Base-by-base conservation (phyloP, 331 rosid species). In the Prunus yedoensis region DNA sequence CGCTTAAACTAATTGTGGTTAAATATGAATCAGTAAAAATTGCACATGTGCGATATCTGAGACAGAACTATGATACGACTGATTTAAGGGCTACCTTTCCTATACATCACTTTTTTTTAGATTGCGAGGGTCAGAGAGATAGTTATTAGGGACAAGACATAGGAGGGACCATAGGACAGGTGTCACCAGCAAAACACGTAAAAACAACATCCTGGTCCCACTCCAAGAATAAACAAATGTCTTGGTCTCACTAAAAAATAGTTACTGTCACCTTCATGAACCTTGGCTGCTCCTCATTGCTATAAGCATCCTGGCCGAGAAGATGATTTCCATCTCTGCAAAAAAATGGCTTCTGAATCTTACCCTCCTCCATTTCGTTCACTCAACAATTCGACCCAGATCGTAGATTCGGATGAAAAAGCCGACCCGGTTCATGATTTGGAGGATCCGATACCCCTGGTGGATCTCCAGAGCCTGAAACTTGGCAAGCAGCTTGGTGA, bases 391-490 rank as follows among this genome's bases (percentile, higher is more conserved):
- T 58, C 5, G 41, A 8, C 57, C 32, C 68, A 25, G 68, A 27
- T 7, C 21, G 7, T 7, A 20, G 59, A 65, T 15, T 64, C 47
- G 35, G 45, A 41, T 14, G 51, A 46, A n/a, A 20, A 51, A 49
- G 12, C 46, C 53, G 11, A 58, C 67, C 30, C 38, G 1, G 20
- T 20, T 16, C 28, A 27, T 9, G 65, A 73, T 25, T 68, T 70
- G 46, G 91, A 88, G 51, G 91, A 88, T 71, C 82, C 75, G 0
- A 47, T 91, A 3, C 94, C 97, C 0, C 56, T 63, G 7, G 76
- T 91, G 62, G 97, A 91, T 81, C 87, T 89, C 14, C 66, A 79
- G 38, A 18, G 67, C 77, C 77, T 86, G 17, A 43, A 67, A 50
- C 77, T 49, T 12, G 76, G 21, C 14, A 65, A 47, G 18, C 56